Evolutionary conservation across 768 basidiomycete species (phyloP).

Genomic region (Lactarius evosmus): DNA sequence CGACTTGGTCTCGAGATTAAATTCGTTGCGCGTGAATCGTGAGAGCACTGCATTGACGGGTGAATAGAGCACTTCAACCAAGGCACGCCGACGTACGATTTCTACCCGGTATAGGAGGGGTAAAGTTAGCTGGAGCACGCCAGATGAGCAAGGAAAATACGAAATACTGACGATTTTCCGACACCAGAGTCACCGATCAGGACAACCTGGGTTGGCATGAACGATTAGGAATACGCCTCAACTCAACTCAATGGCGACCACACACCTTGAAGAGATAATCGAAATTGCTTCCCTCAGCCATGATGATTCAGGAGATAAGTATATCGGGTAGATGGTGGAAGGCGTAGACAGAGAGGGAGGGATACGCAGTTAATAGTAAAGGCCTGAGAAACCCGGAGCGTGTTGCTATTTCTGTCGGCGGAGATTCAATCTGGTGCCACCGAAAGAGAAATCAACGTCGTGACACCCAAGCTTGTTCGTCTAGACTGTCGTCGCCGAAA

Average conservation of each 20-base stretch:
- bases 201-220: conserved; percentile 64
- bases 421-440: conserved; percentile 6
- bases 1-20: conserved; percentile 98
- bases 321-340: conserved; percentile 30
- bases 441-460: not conserved
- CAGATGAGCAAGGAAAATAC: not conserved
- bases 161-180: conserved; percentile 94
- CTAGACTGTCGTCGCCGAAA: not conserved
- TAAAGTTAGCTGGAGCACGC: conserved; percentile 8
- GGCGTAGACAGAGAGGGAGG: not conserved
- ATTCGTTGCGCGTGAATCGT: conserved; percentile 99
- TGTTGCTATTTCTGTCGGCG: not conserved
- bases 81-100: conserved; percentile 51
- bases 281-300: conserved; percentile 95
- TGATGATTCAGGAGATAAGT: conserved; percentile 35
- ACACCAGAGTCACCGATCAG: conserved; percentile 99
- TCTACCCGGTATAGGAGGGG: conserved; percentile 36
- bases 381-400: not conserved
- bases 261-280: conserved; percentile 98
- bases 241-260: conserved; percentile 10
- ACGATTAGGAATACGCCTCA: not conserved
- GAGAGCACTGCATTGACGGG: conserved; percentile 73
- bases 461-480: not conserved
- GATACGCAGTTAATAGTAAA: not conserved
- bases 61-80: conserved; percentile 11